These are phyloP conservation scores for Crotalaria pallida DNA, from an alignment of 306 rosid species.

Conservation along the genomic window DNA sequence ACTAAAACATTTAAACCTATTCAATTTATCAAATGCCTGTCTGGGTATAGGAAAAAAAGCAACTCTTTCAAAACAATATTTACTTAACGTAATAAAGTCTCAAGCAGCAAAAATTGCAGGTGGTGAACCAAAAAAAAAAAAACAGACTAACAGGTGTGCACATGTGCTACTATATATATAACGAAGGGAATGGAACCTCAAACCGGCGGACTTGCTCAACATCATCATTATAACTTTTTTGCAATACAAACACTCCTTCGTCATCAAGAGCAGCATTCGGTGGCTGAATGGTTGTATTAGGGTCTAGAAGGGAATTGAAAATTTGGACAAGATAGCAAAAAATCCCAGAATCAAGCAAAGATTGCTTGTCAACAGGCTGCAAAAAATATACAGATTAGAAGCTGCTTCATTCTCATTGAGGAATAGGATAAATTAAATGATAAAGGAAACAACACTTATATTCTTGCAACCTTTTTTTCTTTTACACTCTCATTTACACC, in stretches of 20 bases:
- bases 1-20: too few relatives aligned
- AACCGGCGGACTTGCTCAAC: slow-evolving; percentile 58
- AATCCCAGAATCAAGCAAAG: slow-evolving; percentile 98
- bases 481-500: too few relatives aligned
- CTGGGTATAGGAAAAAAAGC: background rate
- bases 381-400: slow-evolving; percentile 16
- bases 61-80: background rate
- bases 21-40: background rate
- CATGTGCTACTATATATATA: background rate
- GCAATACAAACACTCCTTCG: slow-evolving; percentile 36
- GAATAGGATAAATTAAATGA: background rate
- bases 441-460: too few relatives aligned
- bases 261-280: slow-evolving; percentile 40
- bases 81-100: background rate
- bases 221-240: slow-evolving; percentile 38
- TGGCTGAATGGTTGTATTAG: slow-evolving; percentile 49
- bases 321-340: slow-evolving; percentile 92
- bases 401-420: slow-evolving; percentile 1
- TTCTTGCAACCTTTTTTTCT: too few relatives aligned
- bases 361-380: slow-evolving; percentile 97
- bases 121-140: background rate
- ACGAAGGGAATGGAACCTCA: slow-evolving; percentile 60
- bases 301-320: slow-evolving; percentile 81
- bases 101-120: background rate
- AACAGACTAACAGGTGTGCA: background rate